phyloP scores from a whole-genome alignment of 306 rosid species.

The Begonia masoniana region DNA sequence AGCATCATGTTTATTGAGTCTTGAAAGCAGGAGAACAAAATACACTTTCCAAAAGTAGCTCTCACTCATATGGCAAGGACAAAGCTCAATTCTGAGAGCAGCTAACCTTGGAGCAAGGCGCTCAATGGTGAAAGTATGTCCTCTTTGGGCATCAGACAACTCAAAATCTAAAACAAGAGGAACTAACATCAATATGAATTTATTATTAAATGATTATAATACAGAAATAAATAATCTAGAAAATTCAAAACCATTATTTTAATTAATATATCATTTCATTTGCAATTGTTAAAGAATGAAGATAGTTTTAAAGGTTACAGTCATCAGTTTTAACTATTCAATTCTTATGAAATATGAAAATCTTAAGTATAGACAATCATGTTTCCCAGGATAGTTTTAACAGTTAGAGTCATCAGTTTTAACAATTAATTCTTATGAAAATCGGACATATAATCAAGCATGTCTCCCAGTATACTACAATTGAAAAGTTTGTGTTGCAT shows the following conservation, averaged over 20 bases:
- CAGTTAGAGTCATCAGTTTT: too few species aligned
- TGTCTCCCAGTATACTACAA: too few species aligned
- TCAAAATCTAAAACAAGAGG: conserved; percentile 57
- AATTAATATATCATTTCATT: not conserved
- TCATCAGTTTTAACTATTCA: too few species aligned
- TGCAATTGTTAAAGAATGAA: too few species aligned
- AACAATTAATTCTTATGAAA: too few species aligned
- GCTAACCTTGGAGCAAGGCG: conserved; percentile 75
- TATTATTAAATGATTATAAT: not conserved
- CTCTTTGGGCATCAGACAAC: conserved; percentile 64
- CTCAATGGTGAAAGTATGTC: conserved; percentile 61
- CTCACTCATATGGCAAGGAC: conserved; percentile 92
- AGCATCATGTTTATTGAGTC: conserved; percentile 76
- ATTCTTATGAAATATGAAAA: too few species aligned
- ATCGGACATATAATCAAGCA: too few species aligned
- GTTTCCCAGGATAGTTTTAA: too few species aligned
- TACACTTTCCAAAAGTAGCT: conserved; percentile 96
- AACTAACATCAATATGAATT: conserved; percentile 1
- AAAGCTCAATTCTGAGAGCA: conserved; percentile 89
- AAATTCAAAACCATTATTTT: not conserved
- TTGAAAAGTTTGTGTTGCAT: too few species aligned
- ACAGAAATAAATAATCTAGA: not conserved
- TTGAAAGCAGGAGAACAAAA: conserved; percentile 85
- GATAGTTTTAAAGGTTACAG: too few species aligned
- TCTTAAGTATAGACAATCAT: too few species aligned